Evolutionary conservation across 169 alveolate genomes (phyloP), one percentile per base, ranked within the genome.

Genomic region (Plasmodium inui): DNA sequence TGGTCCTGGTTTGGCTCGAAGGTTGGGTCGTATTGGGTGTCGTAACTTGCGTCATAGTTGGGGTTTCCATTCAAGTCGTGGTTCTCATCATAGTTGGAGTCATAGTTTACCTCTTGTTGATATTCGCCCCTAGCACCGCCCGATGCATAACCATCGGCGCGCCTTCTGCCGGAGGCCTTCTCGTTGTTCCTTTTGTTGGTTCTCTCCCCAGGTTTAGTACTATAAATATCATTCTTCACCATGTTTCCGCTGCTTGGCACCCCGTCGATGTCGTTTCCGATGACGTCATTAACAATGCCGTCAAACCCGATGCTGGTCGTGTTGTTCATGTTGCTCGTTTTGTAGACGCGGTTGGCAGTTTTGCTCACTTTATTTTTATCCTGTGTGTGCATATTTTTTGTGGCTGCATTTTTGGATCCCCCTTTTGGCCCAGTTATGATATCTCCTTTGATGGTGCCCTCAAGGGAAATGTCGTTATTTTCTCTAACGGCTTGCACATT

Each of bases 391-490:
- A 67, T 26, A 70, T 71, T 26, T 26, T 70, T 72, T 19, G 37
- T 41, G 22, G 71, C 12, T 22, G 41, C n/a, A 41, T 70, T 84
- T 37, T 84, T 84, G n/a, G 37, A n/a, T 44, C 37, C 67, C 4
- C 71, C 67, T 46, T 80, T 80, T 41, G 3, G 57, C 12, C 22
- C 61, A 26, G 30, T 46, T 30, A 19, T 17, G 46, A 74, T 34
- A 32, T 74, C 83, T 7, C 55, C 55, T 74, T 17, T 74, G 73
- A 14, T 44, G 3, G 73, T 80, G 34, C 14, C 19, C 6, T 80
- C 61, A 80, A n/a, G 26, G 10, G 86, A 22, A 22, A 14, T 46
- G 6, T 76, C 93, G 41, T 57, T 88, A 26, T n/a, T 79, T 28
- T 78, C 74, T 6, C 70, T 88, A 67, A 26, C 34, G 10, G 67